Evolutionary conservation across 495 filamentous ascomycete genomes (phyloP), one percentile per base, ranked within the genome.

Genomic region (Trichoderma gamsii): DNA sequence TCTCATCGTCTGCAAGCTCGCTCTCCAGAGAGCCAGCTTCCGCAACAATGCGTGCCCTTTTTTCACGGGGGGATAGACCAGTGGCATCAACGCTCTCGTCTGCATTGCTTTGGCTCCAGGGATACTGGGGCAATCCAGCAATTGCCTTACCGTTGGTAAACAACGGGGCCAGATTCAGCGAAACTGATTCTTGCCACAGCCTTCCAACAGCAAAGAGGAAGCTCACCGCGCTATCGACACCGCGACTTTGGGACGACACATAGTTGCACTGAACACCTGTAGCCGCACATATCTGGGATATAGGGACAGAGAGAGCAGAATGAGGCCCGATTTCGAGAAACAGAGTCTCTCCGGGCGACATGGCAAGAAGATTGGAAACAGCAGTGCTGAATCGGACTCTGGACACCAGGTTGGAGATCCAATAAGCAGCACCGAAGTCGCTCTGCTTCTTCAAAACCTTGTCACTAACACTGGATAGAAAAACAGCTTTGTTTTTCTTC

Each of bases 31-130:
- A 27, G 35, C 79, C 77, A 15, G 84, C 79, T 70, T 86, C 82
- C 11, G 73, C 66, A 72, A 79, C 79, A 49, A 87, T 77, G 56
- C 80, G 64, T 77, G 66, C 79, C 73, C 70, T 87, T 87, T 61
- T 85, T 77, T 70, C 85, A 81, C 74, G 87, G 76, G 8, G 86
- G 84, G 73, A 82, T 79, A 56, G 85, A 83, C 72, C 87, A 79
- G 71, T 82, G 83, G 2, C 81, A 78, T 29, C 83, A 78, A 1
- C 79, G 77, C 16, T 79, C 75, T 29, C 80, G 71, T 49, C 79
- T 75, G 41, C 25, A n/a, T 11, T 65, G 0, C 75, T 75, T 65
- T 83, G 76, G 16, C 74, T 70, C 78, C 81, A 85, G 51, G 72
- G 66, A 67, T 77, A 74, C 70, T 77, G 25, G 68, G 78, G 73